These are phyloP conservation scores for Cladophialophora chaetospira DNA, from an alignment of 2,329 filamentous ascomycete species.

Conservation along the genomic window DNA sequence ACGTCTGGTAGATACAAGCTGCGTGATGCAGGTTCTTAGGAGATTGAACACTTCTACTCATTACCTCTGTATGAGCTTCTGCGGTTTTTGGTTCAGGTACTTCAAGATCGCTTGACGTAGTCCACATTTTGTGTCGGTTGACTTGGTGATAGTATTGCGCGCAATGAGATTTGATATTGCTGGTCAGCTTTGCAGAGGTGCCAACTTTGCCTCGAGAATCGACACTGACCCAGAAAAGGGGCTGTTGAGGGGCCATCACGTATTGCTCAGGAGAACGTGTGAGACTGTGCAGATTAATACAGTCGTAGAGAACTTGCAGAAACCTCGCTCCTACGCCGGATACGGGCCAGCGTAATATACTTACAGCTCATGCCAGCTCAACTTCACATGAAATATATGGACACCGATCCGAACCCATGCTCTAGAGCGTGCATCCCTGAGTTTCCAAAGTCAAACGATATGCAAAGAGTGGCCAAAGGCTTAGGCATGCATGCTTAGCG, in stretches of 20 bases:
- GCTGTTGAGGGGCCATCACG: background rate
- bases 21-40: too few species aligned
- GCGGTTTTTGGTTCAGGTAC: background rate
- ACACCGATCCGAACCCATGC: too few species aligned
- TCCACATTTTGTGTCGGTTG: background rate
- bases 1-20: too few species aligned
- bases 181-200: background rate
- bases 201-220: background rate
- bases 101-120: background rate
- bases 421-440: background rate
- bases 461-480: background rate
- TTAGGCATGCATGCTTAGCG: constrained; percentile 1
- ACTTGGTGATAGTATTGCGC: background rate
- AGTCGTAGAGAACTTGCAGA: background rate
- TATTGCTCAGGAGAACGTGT: background rate
- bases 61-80: too few species aligned
- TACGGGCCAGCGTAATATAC: too few species aligned
- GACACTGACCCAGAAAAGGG: background rate
- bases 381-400: too few species aligned
- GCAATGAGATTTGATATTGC: constrained; percentile 1
- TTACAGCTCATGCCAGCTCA: too few species aligned
- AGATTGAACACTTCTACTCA: too few species aligned
- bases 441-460: background rate
- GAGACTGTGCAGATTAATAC: background rate
- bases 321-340: too few species aligned